Evolutionary conservation across 495 filamentous ascomycete genomes (phyloP).

Genomic region (Hypoxylon lienhwacheense): DNA sequence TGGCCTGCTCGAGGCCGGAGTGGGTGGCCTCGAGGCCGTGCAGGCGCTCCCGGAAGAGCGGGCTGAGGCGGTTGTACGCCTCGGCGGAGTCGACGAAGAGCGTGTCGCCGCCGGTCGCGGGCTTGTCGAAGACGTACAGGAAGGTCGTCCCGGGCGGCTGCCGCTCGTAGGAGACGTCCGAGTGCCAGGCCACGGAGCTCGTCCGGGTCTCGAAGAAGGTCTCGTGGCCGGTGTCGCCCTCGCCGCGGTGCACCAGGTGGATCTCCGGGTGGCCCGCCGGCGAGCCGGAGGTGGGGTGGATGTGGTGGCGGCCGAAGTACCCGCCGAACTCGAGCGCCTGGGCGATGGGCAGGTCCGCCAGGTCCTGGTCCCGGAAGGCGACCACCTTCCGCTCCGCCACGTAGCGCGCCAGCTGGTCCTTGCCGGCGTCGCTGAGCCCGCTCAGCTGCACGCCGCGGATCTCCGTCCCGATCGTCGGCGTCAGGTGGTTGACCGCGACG

Average conservation of each 20-base stretch:
- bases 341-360: constrained; percentile 71
- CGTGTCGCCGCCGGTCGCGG: constrained; percentile 78
- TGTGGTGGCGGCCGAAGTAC: constrained; percentile 83
- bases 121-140: constrained; percentile 75
- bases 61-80: constrained; percentile 76
- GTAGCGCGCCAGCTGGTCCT: constrained; percentile 78
- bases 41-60: constrained; percentile 68
- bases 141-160: constrained; percentile 88
- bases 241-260: constrained; percentile 76
- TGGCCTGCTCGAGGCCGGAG: constrained; percentile 72
- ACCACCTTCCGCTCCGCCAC: constrained; percentile 80
- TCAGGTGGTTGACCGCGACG: constrained; percentile 59
- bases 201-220: constrained; percentile 65
- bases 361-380: constrained; percentile 77
- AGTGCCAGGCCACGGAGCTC: constrained; percentile 77
- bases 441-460: constrained; percentile 76
- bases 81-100: constrained; percentile 71
- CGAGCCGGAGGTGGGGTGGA: constrained; percentile 75
- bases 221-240: constrained; percentile 59
- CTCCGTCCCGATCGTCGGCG: constrained; percentile 75
- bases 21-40: constrained; percentile 79
- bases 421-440: constrained; percentile 64
- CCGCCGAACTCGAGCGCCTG: constrained; percentile 69
- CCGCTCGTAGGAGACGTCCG: constrained; percentile 78
- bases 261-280: constrained; percentile 73